Evolutionary conservation across 225 moss, liverwort and hornwort species (phyloP).

Genomic region (Sphagnum contortum): DNA sequence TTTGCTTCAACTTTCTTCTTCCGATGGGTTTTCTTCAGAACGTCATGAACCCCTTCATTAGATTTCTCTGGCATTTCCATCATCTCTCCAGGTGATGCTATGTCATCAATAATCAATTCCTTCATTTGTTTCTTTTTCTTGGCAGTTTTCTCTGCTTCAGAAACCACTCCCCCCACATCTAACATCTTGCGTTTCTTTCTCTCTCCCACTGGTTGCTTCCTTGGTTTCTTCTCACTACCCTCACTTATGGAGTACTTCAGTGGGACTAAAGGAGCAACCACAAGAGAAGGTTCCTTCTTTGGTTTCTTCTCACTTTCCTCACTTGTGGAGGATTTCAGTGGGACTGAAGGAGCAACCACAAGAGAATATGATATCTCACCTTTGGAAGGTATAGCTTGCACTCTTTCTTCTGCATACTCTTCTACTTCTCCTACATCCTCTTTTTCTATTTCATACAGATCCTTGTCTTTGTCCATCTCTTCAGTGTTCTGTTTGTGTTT

Average conservation of each 20-base stretch:
- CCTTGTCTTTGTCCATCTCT: too few species aligned
- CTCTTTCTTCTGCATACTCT: constrained; percentile 28
- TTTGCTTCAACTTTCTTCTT: constrained; percentile 61
- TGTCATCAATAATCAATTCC: constrained; percentile 14
- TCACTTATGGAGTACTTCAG: constrained; percentile 19
- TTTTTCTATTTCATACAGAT: background rate
- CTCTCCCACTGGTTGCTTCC: constrained; percentile 22
- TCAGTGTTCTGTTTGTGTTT: too few species aligned
- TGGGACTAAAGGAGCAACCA: constrained; percentile 17
- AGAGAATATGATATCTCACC: constrained; percentile 8
- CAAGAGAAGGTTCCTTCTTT: constrained; percentile 7
- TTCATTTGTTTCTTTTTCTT: constrained; percentile 40
- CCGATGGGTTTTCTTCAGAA: constrained; percentile 52
- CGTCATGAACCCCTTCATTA: constrained; percentile 17
- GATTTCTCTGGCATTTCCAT: constrained; percentile 33
- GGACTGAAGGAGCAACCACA: constrained; percentile 16
- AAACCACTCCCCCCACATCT: constrained; percentile 30
- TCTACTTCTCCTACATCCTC: constrained; percentile 20
- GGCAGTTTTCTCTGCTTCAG: constrained; percentile 20
- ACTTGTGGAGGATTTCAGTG: constrained; percentile 15
- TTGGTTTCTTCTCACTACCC: constrained; percentile 31
- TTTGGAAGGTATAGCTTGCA: constrained; percentile 27
- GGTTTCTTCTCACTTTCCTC: constrained; percentile 31
- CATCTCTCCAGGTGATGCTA: constrained; percentile 18
- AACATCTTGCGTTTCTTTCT: constrained; percentile 43